A percentile compares a stretch with the other conserved stretches of the same genome.
Conservation (phyloP, 177 flowering plant species). For the Vitis hybrid region DNA sequence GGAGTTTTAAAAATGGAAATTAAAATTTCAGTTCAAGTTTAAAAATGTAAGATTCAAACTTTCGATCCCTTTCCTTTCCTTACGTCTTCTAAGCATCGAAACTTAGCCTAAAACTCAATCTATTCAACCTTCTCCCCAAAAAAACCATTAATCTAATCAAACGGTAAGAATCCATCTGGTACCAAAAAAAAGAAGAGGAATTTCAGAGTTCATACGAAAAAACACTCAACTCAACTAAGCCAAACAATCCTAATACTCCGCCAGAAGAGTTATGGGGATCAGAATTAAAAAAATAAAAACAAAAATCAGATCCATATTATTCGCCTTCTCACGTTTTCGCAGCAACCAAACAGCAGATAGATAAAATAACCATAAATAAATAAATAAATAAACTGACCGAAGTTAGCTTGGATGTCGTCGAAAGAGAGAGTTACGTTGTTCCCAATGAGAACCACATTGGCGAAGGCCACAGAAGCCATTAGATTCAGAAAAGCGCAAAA, state of each 20-base stretch:
- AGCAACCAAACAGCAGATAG: slow-evolving; percentile 12
- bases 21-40: no score
- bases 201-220: no score
- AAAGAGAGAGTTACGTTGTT: slow-evolving; percentile 60
- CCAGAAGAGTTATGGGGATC: neutral
- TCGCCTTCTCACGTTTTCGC: neutral
- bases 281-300: neutral
- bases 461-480: slow-evolving; percentile 30
- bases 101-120: no score
- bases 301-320: neutral
- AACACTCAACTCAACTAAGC: no score
- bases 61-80: no score
- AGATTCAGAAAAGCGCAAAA: slow-evolving; percentile 17
- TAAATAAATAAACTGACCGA: slow-evolving; percentile 45
- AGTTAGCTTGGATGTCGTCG: slow-evolving; percentile 83
- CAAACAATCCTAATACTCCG: no score
- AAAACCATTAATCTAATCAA: neutral
- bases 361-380: neutral
- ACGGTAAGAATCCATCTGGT: neutral
- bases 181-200: neutral
- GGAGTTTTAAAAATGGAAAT: no score
- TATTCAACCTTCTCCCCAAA: no score
- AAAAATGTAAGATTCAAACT: no score
- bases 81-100: no score
- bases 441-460: slow-evolving; percentile 69